Percentiles rank a stretch among this genome's conserved stretches.
These are phyloP conservation scores for Naematelia aurantialba DNA, from an alignment of 768 basidiomycete species.

Conservation along the genomic window DNA sequence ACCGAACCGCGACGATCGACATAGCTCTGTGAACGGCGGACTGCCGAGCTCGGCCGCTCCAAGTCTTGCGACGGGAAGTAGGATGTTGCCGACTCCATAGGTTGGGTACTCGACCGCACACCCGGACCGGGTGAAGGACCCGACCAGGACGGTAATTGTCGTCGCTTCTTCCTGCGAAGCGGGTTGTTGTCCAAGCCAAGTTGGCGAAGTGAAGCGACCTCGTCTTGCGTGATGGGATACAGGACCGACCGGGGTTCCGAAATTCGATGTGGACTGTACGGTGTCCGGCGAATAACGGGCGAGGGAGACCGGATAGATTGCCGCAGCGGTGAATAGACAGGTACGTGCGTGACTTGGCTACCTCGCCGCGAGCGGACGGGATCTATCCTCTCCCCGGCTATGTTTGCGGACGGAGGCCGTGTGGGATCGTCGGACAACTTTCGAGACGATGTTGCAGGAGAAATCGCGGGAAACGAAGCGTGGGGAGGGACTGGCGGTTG, in stretches of 20 bases:
- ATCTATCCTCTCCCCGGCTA: neutral
- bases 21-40: slow-evolving; percentile 14
- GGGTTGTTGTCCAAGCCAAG: slow-evolving; percentile 34
- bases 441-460: slow-evolving; percentile 7
- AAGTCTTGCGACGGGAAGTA: slow-evolving; percentile 35
- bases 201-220: slow-evolving; percentile 16
- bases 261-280: slow-evolving; percentile 31
- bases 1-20: slow-evolving; percentile 14
- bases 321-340: slow-evolving; percentile 4
- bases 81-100: slow-evolving; percentile 28
- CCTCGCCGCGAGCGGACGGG: slow-evolving; percentile 7
- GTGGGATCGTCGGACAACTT: slow-evolving; percentile 11
- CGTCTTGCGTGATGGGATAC: slow-evolving; percentile 31
- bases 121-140: slow-evolving; percentile 19
- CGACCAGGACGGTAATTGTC: slow-evolving; percentile 38
- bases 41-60: slow-evolving; percentile 7
- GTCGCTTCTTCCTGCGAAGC: slow-evolving; percentile 19
- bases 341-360: slow-evolving; percentile 9
- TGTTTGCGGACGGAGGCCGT: slow-evolving; percentile 8
- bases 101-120: slow-evolving; percentile 10
- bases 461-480: neutral
- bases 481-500: slow-evolving; percentile 12
- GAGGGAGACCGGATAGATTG: slow-evolving; percentile 25
- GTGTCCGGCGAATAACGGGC: slow-evolving; percentile 14
- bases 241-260: slow-evolving; percentile 17